Evolutionary conservation across 2,329 filamentous ascomycete species (phyloP).

Genomic region (Thielaviopsis euricoi): DNA sequence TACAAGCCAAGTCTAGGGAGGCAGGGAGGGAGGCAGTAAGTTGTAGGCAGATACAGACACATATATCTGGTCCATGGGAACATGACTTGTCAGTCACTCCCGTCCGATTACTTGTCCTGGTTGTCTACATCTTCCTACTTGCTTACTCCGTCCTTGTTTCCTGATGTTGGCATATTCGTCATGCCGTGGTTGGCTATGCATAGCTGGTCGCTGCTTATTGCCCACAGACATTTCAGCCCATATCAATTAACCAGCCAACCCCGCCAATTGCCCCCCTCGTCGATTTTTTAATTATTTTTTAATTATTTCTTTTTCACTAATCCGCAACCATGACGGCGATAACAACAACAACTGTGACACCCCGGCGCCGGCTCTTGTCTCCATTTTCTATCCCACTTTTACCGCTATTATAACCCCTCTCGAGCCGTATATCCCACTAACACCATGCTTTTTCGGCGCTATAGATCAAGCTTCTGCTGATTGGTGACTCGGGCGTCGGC

Average conservation of each 20-base stretch:
- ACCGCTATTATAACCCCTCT: neutral
- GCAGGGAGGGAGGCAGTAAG: neutral
- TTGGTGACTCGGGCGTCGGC: constrained; percentile 90
- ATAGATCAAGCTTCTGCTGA: constrained; percentile 91
- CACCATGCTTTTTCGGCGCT: constrained; percentile 7
- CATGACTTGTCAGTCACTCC: neutral
- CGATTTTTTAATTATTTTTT: constrained; percentile 9
- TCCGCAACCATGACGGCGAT: neutral
- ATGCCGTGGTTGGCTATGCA: neutral
- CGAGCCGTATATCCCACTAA: neutral
- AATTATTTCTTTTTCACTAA: neutral
- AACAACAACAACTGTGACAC: neutral
- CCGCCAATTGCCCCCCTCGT: constrained; percentile 14
- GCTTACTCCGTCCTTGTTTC: neutral
- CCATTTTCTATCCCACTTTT: neutral
- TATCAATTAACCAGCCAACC: constrained; percentile 8
- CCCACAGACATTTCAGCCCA: neutral
- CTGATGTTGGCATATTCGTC: neutral
- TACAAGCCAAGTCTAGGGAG: neutral
- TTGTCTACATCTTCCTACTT: neutral
- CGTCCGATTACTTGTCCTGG: neutral
- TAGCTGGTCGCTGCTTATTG: neutral
- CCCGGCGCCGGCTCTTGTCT: neutral
- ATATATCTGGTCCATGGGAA: neutral
- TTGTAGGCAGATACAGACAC: neutral